Conservation (phyloP, 2,329 filamentous ascomycete genomes). For the Domatiomyces globalis region DNA sequence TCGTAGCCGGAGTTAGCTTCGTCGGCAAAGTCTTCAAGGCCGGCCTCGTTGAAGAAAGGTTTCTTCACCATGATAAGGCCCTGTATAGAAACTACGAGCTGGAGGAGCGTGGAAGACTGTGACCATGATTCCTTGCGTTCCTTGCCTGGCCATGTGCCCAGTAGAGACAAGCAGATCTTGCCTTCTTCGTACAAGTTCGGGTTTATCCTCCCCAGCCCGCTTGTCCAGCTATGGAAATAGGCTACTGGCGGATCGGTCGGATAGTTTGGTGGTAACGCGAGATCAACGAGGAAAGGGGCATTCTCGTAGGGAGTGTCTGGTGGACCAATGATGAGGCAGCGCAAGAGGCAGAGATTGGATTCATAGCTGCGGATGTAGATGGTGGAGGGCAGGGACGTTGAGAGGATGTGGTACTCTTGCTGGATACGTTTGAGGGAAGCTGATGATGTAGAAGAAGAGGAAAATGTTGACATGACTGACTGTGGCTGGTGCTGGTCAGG, state of each 20-base stretch:
- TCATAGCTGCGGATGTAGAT: conserved; percentile 49
- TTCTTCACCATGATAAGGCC: conserved; percentile 44
- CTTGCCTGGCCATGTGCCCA: conserved; percentile 46
- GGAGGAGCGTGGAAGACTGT: conserved; percentile 40
- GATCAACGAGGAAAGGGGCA: conserved; percentile 47
- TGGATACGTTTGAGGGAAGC: conserved; percentile 34
- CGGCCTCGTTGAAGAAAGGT: conserved; percentile 52
- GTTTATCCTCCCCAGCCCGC: conserved; percentile 40
- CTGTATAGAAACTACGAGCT: conserved; percentile 43
- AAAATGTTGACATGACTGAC: conserved; percentile 20
- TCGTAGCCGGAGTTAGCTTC: conserved; percentile 28
- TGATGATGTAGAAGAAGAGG: conserved; percentile 20
- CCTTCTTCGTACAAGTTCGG: conserved; percentile 51
- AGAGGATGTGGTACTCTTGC: conserved; percentile 45
- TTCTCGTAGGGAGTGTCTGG: conserved; percentile 46
- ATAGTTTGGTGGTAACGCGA: conserved; percentile 37
- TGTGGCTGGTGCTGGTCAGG: conserved; percentile 26
- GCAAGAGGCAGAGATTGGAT: conserved; percentile 42
- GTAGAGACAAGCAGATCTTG: conserved; percentile 45
- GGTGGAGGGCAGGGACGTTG: conserved; percentile 35
- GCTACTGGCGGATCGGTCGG: conserved; percentile 40
- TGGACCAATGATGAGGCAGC: conserved; percentile 45
- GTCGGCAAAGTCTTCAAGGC: conserved; percentile 40
- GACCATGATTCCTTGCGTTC: conserved; percentile 41
- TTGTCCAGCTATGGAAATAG: conserved; percentile 47